Evolutionary conservation across 2,329 filamentous ascomycete species (phyloP).

Genomic region (Aspergillus fijiensis): DNA sequence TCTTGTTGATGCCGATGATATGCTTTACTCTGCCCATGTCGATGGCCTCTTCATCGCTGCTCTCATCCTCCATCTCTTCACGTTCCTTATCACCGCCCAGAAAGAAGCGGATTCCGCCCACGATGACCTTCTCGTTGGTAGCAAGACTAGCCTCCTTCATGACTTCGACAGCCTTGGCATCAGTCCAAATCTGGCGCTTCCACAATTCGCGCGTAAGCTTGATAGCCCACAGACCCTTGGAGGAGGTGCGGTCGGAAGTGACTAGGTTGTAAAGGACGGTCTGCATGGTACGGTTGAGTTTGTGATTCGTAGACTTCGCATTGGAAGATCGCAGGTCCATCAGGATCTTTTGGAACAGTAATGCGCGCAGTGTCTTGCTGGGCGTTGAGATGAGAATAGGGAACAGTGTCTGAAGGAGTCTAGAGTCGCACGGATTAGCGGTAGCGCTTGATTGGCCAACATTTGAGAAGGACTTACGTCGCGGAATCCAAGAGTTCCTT

Average conservation of each 20-base stretch:
- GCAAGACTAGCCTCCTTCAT: constrained; percentile 92
- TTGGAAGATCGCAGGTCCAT: constrained; percentile 88
- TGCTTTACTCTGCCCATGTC: constrained; percentile 83
- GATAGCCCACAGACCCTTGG: constrained; percentile 91
- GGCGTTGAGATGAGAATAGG: constrained; percentile 89
- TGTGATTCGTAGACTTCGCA: constrained; percentile 83
- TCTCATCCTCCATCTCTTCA: constrained; percentile 88
- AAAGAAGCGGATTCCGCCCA: constrained; percentile 89
- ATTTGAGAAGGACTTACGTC: constrained; percentile 42
- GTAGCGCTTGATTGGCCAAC: neutral
- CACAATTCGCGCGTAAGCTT: constrained; percentile 94
- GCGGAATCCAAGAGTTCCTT: constrained; percentile 91
- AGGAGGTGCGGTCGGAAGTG: constrained; percentile 77
- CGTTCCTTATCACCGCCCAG: constrained; percentile 93
- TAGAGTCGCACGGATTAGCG: constrained; percentile 13
- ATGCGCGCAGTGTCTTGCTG: constrained; percentile 80
- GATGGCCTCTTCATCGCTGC: constrained; percentile 71
- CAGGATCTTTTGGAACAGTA: constrained; percentile 88
- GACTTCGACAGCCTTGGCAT: constrained; percentile 91
- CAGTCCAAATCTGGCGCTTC: constrained; percentile 95
- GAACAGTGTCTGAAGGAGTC: constrained; percentile 85
- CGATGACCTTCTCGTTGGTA: constrained; percentile 88
- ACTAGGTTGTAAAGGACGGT: constrained; percentile 90
- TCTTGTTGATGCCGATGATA: constrained; percentile 91
- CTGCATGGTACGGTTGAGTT: constrained; percentile 88